Evolutionary conservation across 2,329 filamentous ascomycete species (phyloP).

Genomic region (Talaromyces piceae): DNA sequence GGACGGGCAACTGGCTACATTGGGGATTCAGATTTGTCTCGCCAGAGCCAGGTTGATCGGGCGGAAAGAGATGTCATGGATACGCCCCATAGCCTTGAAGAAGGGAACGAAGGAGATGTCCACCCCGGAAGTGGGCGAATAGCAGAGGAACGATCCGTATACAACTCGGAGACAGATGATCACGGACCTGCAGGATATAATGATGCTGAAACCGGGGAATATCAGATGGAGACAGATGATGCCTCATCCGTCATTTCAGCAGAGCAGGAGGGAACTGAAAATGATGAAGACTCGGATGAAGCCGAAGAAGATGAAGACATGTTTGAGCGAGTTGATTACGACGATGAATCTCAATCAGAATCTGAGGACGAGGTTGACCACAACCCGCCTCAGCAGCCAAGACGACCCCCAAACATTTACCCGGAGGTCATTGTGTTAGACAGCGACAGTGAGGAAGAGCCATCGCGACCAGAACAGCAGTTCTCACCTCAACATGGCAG

Average conservation of each 20-base stretch:
- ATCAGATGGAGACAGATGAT: slow-evolving; percentile 2
- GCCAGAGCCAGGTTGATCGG: not conserved
- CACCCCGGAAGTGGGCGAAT: slow-evolving; percentile 2
- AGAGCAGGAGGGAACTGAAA: not conserved
- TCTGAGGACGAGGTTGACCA: slow-evolving; percentile 8
- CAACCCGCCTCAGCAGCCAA: slow-evolving; percentile 3
- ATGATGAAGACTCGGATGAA: slow-evolving; percentile 12
- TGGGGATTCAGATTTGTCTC: not conserved
- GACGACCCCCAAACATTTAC: slow-evolving; percentile 12
- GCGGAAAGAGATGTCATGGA: not conserved
- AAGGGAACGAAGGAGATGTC: not conserved
- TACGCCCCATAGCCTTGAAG: not conserved
- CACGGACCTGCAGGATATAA: not conserved
- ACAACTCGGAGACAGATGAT: not conserved
- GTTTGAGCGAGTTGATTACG: slow-evolving; percentile 1
- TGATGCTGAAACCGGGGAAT: not conserved
- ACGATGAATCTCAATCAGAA: slow-evolving; percentile 15
- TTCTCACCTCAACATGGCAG: not conserved
- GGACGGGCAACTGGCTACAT: not conserved
- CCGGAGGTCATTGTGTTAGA: slow-evolving; percentile 36
- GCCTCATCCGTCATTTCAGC: no score
- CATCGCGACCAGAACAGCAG: not conserved
- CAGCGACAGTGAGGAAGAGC: slow-evolving; percentile 36
- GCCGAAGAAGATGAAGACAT: slow-evolving; percentile 12
- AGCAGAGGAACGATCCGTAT: not conserved